A percentile compares a stretch with the other conserved stretches of the same genome.
Conservation (phyloP, 805 yeast genomes). For the Metschnikowia kunwiensis region DNA sequence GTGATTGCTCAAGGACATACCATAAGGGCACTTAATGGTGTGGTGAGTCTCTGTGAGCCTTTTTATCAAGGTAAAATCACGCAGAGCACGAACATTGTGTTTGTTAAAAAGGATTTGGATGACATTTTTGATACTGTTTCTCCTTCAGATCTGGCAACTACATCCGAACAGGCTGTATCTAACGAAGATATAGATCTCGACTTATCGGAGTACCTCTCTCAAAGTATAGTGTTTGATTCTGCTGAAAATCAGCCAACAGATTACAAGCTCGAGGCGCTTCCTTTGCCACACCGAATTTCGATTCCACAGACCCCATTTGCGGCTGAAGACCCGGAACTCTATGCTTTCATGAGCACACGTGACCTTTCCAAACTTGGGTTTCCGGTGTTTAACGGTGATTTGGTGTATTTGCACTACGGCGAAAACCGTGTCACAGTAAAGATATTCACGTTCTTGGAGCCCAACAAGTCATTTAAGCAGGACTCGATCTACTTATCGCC, state of each 20-base stretch:
- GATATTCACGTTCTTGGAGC: constrained; percentile 62
- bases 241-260: not conserved
- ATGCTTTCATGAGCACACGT: constrained; percentile 41
- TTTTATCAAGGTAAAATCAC: constrained; percentile 61
- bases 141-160: not conserved
- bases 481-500: constrained; percentile 61
- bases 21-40: constrained; percentile 46
- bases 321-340: constrained; percentile 38
- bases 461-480: constrained; percentile 41
- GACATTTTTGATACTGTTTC: not conserved
- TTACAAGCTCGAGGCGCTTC: constrained; percentile 23
- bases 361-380: constrained; percentile 50
- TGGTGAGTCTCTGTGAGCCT: constrained; percentile 66
- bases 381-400: constrained; percentile 70
- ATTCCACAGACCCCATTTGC: constrained; percentile 22
- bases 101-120: constrained; percentile 35
- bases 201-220: constrained; percentile 33
- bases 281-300: constrained; percentile 29
- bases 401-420: constrained; percentile 35
- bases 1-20: constrained; percentile 42
- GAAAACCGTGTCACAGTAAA: constrained; percentile 30
- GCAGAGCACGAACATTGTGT: constrained; percentile 48
- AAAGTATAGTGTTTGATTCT: constrained; percentile 24
- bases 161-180: not conserved
- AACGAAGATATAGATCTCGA: constrained; percentile 20